Conservation (phyloP, 768 basidiomycete genomes). For the Calocybe gangraenosa region DNA sequence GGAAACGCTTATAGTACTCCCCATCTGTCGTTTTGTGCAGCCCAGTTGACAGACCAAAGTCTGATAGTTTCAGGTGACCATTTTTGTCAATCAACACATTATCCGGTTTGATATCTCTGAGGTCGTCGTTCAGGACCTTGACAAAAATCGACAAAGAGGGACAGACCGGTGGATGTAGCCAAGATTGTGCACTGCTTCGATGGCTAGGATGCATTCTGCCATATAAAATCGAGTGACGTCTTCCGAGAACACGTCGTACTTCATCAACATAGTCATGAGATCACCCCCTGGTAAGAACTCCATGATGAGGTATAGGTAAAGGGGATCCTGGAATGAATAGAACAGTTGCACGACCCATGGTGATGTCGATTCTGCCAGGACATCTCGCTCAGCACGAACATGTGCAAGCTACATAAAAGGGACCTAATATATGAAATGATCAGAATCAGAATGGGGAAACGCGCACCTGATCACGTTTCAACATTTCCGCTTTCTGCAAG, state of each 20-base stretch:
- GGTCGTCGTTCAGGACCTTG: neutral
- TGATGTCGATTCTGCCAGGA: conserved; percentile 93
- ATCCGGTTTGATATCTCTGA: conserved; percentile 97
- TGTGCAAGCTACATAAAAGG: conserved; percentile 73
- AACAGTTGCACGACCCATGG: conserved; percentile 97
- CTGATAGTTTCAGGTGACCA: conserved; percentile 95
- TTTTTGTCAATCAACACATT: conserved; percentile 98
- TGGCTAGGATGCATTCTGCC: conserved; percentile 96
- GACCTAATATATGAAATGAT: neutral
- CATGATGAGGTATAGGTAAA: conserved; percentile 98
- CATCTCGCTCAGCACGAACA: conserved; percentile 94
- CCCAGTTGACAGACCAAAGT: conserved; percentile 97
- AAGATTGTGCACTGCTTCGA: conserved; percentile 97
- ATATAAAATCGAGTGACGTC: conserved; percentile 99
- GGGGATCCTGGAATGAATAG: conserved; percentile 96
- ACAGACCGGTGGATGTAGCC: conserved; percentile 96
- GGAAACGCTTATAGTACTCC: conserved; percentile 86
- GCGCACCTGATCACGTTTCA: conserved; percentile 95
- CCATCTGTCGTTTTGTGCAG: conserved; percentile 96
- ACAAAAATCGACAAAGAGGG: neutral
- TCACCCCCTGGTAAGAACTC: conserved; percentile 85
- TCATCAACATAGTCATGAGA: conserved; percentile 99
- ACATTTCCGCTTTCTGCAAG: conserved; percentile 96
- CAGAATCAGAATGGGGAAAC: neutral
- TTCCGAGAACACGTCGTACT: conserved; percentile 98